Percentiles rank a stretch among this genome's conserved stretches.
Conservation (phyloP, 73 alveolate species). For the Paramecium sexaurelia region DNA sequence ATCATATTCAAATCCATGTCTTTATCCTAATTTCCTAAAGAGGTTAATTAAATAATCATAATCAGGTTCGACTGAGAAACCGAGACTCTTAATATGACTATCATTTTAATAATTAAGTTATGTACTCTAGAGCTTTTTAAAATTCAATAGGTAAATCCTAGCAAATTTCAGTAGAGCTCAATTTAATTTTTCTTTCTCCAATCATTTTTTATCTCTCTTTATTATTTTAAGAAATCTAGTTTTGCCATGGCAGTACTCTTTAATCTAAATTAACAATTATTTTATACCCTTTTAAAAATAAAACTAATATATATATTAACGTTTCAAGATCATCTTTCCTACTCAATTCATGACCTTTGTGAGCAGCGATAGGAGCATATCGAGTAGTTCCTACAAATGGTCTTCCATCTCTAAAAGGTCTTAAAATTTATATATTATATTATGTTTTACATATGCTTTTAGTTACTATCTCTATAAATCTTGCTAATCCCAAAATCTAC, state of each 20-base stretch:
- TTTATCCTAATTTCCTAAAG: not conserved
- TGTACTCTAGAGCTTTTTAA: constrained; percentile 5
- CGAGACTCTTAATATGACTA: constrained; percentile 71
- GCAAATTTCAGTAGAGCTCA: constrained; percentile 86
- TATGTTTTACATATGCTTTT: not conserved
- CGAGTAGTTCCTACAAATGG: constrained; percentile 80
- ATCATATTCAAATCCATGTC: constrained; percentile 50
- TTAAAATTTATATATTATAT: not conserved
- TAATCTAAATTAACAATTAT: not conserved
- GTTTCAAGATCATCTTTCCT: constrained; percentile 86
- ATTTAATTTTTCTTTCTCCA: constrained; percentile 80
- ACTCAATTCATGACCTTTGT: constrained; percentile 87
- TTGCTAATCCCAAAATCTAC: constrained; percentile 96
- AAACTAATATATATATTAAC: constrained; percentile 80
- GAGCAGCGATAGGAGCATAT: constrained; percentile 81
- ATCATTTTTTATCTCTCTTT: constrained; percentile 89
- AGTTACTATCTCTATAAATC: constrained; percentile 72
- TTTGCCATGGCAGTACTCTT: constrained; percentile 92
- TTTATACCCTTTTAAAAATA: constrained; percentile 69
- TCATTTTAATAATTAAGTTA: not conserved
- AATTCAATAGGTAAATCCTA: constrained; percentile 65
- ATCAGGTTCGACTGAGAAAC: constrained; percentile 87
- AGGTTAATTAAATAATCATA: constrained; percentile 69
- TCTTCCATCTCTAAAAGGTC: constrained; percentile 48
- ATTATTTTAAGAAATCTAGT: constrained; percentile 83